Conservation (phyloP, 495 filamentous ascomycete species). For the Neurospora intermedia region DNA sequence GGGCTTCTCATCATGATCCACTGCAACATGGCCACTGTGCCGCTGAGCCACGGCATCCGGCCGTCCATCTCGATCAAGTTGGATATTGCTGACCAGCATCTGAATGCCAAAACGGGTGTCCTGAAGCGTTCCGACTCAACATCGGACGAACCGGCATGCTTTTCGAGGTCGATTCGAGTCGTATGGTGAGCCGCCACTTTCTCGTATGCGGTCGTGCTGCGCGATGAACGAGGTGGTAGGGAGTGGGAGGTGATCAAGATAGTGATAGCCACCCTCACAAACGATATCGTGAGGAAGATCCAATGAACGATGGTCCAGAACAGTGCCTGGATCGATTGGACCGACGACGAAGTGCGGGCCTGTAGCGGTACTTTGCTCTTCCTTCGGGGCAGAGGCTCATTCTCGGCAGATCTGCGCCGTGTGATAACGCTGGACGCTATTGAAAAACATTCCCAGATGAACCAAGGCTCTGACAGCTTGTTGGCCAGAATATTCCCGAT, state of each 20-base stretch:
- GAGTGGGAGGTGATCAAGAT: constrained; percentile 40
- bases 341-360: constrained; percentile 16
- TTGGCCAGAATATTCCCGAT: constrained; percentile 67
- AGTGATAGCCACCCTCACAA: constrained; percentile 49
- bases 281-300: constrained; percentile 52
- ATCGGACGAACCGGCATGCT: constrained; percentile 3
- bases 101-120: constrained; percentile 65
- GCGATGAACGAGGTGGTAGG: constrained; percentile 33
- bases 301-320: constrained; percentile 66
- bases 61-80: constrained; percentile 56
- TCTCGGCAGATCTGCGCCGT: constrained; percentile 6
- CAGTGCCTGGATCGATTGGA: constrained; percentile 31
- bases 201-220: constrained; percentile 4
- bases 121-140: constrained; percentile 29
- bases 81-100: constrained; percentile 57
- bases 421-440: constrained; percentile 31
- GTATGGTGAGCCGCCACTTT: constrained; percentile 10
- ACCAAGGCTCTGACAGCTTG: constrained; percentile 71
- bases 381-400: constrained; percentile 2
- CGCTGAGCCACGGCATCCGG: constrained; percentile 81
- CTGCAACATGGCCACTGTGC: constrained; percentile 59
- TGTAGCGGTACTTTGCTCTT: constrained; percentile 4
- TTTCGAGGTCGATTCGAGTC: neutral
- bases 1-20: constrained; percentile 60
- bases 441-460: constrained; percentile 71